Evolutionary conservation across 139 green algal genomes (phyloP).

Genomic region (Chara braunii): DNA sequence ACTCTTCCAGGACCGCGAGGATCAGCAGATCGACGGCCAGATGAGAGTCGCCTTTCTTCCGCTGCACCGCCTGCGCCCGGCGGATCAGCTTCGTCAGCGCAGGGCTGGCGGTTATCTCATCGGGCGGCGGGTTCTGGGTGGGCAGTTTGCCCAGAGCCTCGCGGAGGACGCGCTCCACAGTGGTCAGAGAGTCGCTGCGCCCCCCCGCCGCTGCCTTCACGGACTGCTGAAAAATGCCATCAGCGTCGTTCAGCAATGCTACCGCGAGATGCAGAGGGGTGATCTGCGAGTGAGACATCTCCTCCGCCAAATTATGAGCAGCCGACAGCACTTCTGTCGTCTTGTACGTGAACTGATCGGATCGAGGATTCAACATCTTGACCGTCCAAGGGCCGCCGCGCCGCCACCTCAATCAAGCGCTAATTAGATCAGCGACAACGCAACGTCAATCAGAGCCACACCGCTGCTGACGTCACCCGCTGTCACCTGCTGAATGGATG

Average conservation of each 20-base stretch:
- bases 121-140: slow-evolving; percentile 21
- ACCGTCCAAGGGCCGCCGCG: too few species aligned
- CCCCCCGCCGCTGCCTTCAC: neutral
- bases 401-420: too few species aligned
- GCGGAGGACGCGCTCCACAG: slow-evolving; percentile 19
- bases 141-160: slow-evolving; percentile 15
- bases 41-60: slow-evolving; percentile 35
- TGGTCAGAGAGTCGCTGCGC: neutral
- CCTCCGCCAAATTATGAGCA: slow-evolving; percentile 22
- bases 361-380: too few species aligned
- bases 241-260: slow-evolving; percentile 18
- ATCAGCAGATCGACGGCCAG: slow-evolving; percentile 30
- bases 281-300: slow-evolving; percentile 29
- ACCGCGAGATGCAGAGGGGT: slow-evolving; percentile 24
- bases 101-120: slow-evolving; percentile 20
- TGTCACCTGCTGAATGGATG: too few species aligned
- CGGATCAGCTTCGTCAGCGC: slow-evolving; percentile 20
- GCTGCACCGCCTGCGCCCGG: slow-evolving; percentile 27
- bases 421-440: too few species aligned
- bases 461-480: too few species aligned
- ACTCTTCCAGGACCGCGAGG: slow-evolving; percentile 25
- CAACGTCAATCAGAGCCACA: too few species aligned
- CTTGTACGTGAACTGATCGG: slow-evolving; percentile 40
- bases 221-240: slow-evolving; percentile 14
- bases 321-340: slow-evolving; percentile 27